Conservation (phyloP, 1,284 basidiomycete species). For the Termitomyces sp. region DNA sequence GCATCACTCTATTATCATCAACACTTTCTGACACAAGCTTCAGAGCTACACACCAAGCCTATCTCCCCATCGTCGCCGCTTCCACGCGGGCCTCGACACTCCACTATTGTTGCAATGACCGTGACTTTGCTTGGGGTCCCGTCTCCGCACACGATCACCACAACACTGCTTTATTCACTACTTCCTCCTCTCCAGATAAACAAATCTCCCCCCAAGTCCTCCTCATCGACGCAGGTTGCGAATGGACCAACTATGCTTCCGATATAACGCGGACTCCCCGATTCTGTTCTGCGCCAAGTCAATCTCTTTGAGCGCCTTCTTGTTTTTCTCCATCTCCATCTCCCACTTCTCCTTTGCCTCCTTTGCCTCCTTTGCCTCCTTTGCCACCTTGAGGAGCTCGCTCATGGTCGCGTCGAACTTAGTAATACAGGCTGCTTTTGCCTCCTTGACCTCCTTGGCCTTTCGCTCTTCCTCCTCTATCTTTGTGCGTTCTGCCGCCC, state of each 20-base stretch:
- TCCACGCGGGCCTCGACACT: conserved; percentile 81
- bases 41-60: conserved; percentile 82
- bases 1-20: conserved; percentile 18
- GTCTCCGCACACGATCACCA: conserved; percentile 50
- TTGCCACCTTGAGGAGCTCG: neutral
- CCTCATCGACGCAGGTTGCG: conserved; percentile 89
- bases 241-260: conserved; percentile 78
- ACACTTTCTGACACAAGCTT: neutral
- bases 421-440: neutral
- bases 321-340: neutral
- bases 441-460: neutral
- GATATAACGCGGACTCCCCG: conserved; percentile 67
- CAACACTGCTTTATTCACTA: conserved; percentile 45
- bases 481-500: neutral
- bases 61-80: conserved; percentile 85
- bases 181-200: conserved; percentile 28
- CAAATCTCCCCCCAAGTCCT: conserved; percentile 71
- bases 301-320: neutral
- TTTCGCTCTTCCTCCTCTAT: neutral
- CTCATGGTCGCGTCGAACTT: neutral
- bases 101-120: conserved; percentile 86
- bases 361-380: neutral
- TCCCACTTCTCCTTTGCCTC: neutral
- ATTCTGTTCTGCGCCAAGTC: neutral
- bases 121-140: conserved; percentile 76